Conservation (phyloP, 2,329 filamentous ascomycete species). For the Nemania sp. region DNA sequence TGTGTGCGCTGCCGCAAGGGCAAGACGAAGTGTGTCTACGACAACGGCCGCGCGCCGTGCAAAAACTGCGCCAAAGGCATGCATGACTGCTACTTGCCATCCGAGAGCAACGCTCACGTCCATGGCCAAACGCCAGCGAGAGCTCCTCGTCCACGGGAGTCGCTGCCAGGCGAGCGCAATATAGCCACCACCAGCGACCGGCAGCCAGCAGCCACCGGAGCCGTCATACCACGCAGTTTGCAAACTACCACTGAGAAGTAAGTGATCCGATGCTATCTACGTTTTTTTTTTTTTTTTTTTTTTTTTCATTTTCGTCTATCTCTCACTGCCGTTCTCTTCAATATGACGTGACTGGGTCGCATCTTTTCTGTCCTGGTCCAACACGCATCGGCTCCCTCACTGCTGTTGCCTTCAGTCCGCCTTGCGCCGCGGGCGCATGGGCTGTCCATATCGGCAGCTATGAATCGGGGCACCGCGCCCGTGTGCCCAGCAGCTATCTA, state of each 20-base stretch:
- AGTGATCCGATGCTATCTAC: constrained; percentile 43
- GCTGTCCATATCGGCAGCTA: constrained; percentile 10
- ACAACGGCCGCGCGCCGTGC: constrained; percentile 64
- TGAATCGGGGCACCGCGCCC: constrained; percentile 18
- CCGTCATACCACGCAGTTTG: constrained; percentile 49
- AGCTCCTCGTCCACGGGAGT: constrained; percentile 57
- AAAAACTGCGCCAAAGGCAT: constrained; percentile 66
- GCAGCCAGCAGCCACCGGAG: constrained; percentile 50
- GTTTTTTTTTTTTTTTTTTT: constrained; percentile 8
- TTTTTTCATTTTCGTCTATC: constrained; percentile 8
- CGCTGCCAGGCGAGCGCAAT: constrained; percentile 55
- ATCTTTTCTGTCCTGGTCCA: not conserved
- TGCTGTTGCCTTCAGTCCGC: constrained; percentile 5
- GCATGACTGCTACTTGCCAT: constrained; percentile 66
- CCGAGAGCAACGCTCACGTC: constrained; percentile 62
- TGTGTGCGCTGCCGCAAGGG: constrained; percentile 66
- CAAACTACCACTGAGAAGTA: constrained; percentile 58
- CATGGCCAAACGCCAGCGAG: constrained; percentile 61
- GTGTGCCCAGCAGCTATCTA: constrained; percentile 19
- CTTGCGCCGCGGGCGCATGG: no score
- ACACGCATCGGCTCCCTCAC: not conserved
- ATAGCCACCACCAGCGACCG: constrained; percentile 49
- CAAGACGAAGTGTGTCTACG: constrained; percentile 67
- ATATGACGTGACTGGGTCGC: no score
- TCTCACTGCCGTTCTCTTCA: not conserved